Percentiles rank a stretch among this genome's conserved stretches.
Evolutionary conservation across 129 eudicot species (phyloP).

Genomic region (Ambrosia trifida): DNA sequence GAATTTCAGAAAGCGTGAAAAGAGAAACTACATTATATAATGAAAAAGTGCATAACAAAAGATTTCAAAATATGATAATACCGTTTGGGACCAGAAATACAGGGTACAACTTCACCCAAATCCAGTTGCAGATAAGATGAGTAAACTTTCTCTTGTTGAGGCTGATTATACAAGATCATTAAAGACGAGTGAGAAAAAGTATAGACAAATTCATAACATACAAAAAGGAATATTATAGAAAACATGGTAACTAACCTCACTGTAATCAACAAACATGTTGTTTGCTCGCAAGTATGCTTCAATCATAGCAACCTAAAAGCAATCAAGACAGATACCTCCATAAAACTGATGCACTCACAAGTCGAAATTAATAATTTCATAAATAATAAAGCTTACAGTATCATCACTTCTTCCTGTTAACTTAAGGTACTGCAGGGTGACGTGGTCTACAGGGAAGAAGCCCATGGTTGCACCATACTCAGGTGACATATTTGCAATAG

Average conservation of each 20-base stretch:
- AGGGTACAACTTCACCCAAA: conserved; percentile 78
- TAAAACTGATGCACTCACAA: conserved; percentile 5
- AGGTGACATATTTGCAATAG: conserved; percentile 99
- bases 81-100: conserved; percentile 98
- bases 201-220: neutral
- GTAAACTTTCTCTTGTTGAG: conserved; percentile 78
- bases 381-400: conserved; percentile 51
- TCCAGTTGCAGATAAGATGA: conserved; percentile 83
- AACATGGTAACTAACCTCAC: conserved; percentile 54
- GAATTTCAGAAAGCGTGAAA: neutral
- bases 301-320: conserved; percentile 77
- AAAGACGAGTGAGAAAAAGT: conserved; percentile 14
- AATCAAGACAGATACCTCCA: conserved; percentile 4
- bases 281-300: conserved; percentile 95
- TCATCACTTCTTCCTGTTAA: conserved; percentile 98
- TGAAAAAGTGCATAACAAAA: neutral
- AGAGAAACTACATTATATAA: neutral
- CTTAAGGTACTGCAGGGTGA: conserved; percentile 85
- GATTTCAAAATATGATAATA: conserved; percentile 26
- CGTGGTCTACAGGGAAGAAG: conserved; percentile 95
- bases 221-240: neutral
- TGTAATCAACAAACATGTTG: conserved; percentile 98
- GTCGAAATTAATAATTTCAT: neutral
- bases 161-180: conserved; percentile 44
- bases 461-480: conserved; percentile 99